These are phyloP conservation scores for Thalassiosira livingstoniorum DNA, from an alignment of 352 stramenopile species.

Conservation along the genomic window DNA sequence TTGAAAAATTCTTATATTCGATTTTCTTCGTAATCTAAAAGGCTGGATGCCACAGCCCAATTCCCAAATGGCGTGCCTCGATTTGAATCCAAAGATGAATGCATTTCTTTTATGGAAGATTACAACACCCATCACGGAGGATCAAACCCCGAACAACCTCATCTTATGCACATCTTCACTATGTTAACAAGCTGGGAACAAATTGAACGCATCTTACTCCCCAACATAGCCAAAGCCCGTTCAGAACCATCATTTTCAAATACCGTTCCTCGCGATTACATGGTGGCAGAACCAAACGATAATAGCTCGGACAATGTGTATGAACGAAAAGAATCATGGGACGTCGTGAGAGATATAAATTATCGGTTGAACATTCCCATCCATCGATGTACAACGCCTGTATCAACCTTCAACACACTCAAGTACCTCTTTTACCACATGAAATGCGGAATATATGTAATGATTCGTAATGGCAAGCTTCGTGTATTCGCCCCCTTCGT, in stretches of 20 bases:
- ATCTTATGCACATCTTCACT: slow-evolving; percentile 86
- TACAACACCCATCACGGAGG: slow-evolving; percentile 81
- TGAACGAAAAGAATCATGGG: slow-evolving; percentile 65
- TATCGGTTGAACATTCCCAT: slow-evolving; percentile 93
- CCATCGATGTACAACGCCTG: slow-evolving; percentile 88
- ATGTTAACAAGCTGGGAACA: slow-evolving; percentile 84
- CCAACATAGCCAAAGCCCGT: slow-evolving; percentile 76
- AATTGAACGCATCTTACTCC: slow-evolving; percentile 80
- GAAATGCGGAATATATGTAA: slow-evolving; percentile 98
- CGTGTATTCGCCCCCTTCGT: slow-evolving; percentile 96
- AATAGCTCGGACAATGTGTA: slow-evolving; percentile 73
- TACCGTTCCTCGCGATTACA: slow-evolving; percentile 69
- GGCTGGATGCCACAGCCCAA: slow-evolving; percentile 65
- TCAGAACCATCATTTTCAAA: slow-evolving; percentile 70
- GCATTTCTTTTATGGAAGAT: slow-evolving; percentile 80
- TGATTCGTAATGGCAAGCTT: slow-evolving; percentile 95
- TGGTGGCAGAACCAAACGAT: slow-evolving; percentile 46
- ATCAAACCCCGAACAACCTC: slow-evolving; percentile 82
- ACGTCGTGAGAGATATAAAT: slow-evolving; percentile 74
- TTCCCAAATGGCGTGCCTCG: slow-evolving; percentile 86
- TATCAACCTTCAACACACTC: slow-evolving; percentile 94
- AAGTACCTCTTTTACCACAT: slow-evolving; percentile 99
- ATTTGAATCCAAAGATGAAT: slow-evolving; percentile 79
- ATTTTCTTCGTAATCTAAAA: slow-evolving; percentile 1
- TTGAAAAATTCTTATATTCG: neutral